Evolutionary conservation across 2,329 filamentous ascomycete genomes (phyloP).

Genomic region (Alternaria brassicae): DNA sequence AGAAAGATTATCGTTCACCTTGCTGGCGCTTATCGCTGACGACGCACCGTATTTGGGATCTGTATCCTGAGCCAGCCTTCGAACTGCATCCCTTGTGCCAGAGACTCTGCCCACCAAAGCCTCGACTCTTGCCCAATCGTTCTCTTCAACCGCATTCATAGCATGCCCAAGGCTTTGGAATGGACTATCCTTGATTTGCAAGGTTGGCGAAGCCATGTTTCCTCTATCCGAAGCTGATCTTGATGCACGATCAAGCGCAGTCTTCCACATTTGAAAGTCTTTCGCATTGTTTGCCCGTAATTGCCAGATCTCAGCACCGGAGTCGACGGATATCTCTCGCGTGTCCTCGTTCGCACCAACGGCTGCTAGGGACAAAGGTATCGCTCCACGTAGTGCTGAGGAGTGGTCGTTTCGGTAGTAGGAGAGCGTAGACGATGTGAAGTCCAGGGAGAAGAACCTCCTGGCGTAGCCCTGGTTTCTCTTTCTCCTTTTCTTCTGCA

Average conservation of each 20-base stretch:
- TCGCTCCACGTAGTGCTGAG: conserved; percentile 87
- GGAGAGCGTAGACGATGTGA: conserved; percentile 89
- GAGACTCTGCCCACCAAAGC: conserved; percentile 83
- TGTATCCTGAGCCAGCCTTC: conserved; percentile 84
- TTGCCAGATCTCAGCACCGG: conserved; percentile 97
- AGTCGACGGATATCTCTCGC: conserved; percentile 94
- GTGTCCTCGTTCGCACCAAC: conserved; percentile 88
- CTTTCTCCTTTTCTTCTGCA: conserved; percentile 91
- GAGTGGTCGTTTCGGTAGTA: conserved; percentile 97
- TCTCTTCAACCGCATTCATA: conserved; percentile 66
- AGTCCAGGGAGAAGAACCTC: conserved; percentile 95
- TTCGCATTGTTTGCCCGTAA: conserved; percentile 80
- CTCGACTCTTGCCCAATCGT: conserved; percentile 88
- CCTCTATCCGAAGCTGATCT: conserved; percentile 51
- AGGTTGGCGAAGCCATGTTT: conserved; percentile 36
- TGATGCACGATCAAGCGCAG: conserved; percentile 82
- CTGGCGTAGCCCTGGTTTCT: conserved; percentile 91
- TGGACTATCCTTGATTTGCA: conserved; percentile 37
- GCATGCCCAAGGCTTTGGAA: conserved; percentile 28
- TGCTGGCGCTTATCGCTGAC: conserved; percentile 43
- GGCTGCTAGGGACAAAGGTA: conserved; percentile 88
- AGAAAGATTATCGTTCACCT: conserved; percentile 39
- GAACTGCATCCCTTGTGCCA: conserved; percentile 85
- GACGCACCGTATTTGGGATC: conserved; percentile 65
- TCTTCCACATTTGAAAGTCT: conserved; percentile 88